A percentile compares a stretch with the other conserved stretches of the same genome.
Conservation (phyloP, 2,329 filamentous ascomycete species). For the Fusarium newnesense region DNA sequence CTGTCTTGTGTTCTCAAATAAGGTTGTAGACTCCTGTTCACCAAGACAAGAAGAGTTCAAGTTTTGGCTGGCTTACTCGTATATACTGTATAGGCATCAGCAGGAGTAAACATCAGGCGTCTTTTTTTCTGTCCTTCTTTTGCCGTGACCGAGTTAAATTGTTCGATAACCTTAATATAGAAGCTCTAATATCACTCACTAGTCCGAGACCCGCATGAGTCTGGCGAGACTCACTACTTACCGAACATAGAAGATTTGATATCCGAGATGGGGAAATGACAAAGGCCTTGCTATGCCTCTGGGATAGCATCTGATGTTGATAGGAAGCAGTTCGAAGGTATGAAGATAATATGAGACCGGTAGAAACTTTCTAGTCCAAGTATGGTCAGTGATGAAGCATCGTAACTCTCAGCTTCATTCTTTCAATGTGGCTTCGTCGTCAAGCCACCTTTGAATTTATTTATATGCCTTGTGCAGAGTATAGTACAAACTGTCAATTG, state of each 20-base stretch:
- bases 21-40: neutral
- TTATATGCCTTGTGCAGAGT: neutral
- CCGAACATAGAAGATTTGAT: neutral
- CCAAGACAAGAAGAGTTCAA: neutral
- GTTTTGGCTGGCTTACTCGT: neutral
- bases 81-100: neutral
- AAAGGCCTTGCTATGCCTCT: neutral
- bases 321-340: too few relatives aligned
- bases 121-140: neutral
- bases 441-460: neutral
- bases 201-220: neutral
- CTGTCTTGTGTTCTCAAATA: neutral
- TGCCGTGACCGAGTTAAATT: too few relatives aligned
- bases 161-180: neutral
- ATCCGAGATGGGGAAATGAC: neutral
- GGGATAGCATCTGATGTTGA: too few relatives aligned
- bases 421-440: neutral
- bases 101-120: neutral
- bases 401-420: neutral
- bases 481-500: too few relatives aligned
- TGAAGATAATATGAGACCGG: neutral
- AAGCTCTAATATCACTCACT: neutral
- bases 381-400: neutral
- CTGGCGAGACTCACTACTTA: neutral
- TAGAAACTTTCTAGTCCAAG: too few relatives aligned